Percentiles rank a stretch among this genome's conserved stretches.
phyloP scores from a whole-genome alignment of 306 rosid genomes.

The Mimosa pudica region DNA sequence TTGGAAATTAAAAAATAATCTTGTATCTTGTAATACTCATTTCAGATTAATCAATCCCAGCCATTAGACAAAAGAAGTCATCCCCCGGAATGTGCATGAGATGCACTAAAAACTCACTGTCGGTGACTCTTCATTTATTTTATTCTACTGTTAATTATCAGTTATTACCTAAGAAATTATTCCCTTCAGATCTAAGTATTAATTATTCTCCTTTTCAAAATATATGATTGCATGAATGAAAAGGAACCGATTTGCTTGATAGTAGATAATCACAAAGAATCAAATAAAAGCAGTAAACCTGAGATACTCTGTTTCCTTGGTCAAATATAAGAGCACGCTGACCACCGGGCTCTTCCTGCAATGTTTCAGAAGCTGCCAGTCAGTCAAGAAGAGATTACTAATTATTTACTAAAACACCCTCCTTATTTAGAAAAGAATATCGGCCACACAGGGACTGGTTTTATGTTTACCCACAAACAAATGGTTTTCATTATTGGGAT shows the following conservation, averaged over 20 bases:
- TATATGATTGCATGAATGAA: neutral
- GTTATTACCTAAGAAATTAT: neutral
- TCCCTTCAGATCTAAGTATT: neutral
- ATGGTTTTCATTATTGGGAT: neutral
- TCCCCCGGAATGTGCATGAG: neutral
- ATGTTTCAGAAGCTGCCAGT: conserved; percentile 12
- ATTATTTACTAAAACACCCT: neutral
- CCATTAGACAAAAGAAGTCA: neutral
- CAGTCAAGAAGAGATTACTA: conserved; percentile 2
- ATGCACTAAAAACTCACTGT: neutral
- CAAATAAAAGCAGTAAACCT: conserved; percentile 48
- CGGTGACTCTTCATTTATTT: neutral
- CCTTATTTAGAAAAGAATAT: neutral
- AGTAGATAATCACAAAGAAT: neutral
- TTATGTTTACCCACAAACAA: conserved; percentile 2
- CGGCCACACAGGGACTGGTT: neutral
- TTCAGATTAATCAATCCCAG: neutral
- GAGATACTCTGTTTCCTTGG: conserved; percentile 95
- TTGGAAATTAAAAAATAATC: neutral
- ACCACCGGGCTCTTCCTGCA: conserved; percentile 98
- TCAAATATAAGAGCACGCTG: conserved; percentile 95
- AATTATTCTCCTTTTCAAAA: neutral
- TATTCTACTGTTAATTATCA: neutral
- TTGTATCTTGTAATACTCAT: conserved; percentile 7
- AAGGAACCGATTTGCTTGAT: neutral